phyloP scores from a whole-genome alignment of 192 early-diverging fungal species.

The Geranomyces variabilis region DNA sequence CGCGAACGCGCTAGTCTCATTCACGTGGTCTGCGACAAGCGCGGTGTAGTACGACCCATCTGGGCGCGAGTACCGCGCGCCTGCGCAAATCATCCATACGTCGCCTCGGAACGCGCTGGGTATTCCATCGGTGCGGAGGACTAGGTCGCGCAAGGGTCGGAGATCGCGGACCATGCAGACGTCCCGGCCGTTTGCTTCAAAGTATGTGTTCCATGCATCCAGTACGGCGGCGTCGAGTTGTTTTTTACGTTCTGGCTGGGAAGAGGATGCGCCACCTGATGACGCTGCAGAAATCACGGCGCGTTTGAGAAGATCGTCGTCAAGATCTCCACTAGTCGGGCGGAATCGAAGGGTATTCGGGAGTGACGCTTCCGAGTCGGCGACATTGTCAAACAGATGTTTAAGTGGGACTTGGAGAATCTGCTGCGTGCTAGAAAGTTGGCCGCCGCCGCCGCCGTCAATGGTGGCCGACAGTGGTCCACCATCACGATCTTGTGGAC shows the following conservation, averaged over 20 bases:
- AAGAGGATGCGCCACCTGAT: constrained; percentile 9
- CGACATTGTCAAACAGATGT: constrained; percentile 44
- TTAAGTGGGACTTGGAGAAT: constrained; percentile 46
- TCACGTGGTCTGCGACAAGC: constrained; percentile 41
- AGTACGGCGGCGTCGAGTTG: constrained; percentile 20
- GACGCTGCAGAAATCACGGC: neutral
- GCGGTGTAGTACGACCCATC: constrained; percentile 48
- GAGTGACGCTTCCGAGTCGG: constrained; percentile 27
- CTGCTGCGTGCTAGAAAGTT: constrained; percentile 24
- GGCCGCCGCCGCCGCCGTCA: neutral
- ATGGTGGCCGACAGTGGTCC: neutral
- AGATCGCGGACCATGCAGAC: constrained; percentile 56
- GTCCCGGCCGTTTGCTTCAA: constrained; percentile 54
- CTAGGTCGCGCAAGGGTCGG: constrained; percentile 48
- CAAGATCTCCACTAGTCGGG: constrained; percentile 19
- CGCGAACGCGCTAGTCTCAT: constrained; percentile 47
- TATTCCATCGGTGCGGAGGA: constrained; percentile 49
- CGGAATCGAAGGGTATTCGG: constrained; percentile 9
- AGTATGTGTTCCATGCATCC: constrained; percentile 50
- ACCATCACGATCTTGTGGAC: neutral
- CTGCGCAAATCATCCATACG: constrained; percentile 59
- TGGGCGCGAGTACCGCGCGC: constrained; percentile 58
- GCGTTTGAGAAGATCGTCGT: neutral
- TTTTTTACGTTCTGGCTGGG: constrained; percentile 2
- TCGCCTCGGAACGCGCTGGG: constrained; percentile 53